Evolutionary conservation across 1,284 basidiomycete species (phyloP), one percentile per base, ranked within the genome.

Genomic region (Ganoderma lingzhi): DNA sequence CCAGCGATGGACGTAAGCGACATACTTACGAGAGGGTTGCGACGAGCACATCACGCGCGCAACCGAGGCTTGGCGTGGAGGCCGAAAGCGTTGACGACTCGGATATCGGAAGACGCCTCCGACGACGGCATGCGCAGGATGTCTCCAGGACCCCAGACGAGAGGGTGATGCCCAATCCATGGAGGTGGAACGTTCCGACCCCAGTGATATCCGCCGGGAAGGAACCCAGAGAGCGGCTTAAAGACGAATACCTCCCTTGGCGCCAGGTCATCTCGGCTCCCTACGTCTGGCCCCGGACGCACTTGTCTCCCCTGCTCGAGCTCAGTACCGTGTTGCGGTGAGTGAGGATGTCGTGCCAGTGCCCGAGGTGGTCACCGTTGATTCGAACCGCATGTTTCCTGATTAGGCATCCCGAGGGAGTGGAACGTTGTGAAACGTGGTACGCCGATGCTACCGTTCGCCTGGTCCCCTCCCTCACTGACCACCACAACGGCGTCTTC

Each of bases 371-470:
- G 60, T 19, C 35, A 30, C 42, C 15, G 44, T 17, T n/a, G 28
- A 51, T 37, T 30, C 48, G 48, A 64, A 64, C 62, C 32, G 66
- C 62, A 62, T 63, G 28, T 65, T 71, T 63, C 67, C 70, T 61
- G 19, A 53, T 68, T 39, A 14, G 70, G 70, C 37, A 32, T 28
- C 64, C 70, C 70, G 64, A 62, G 44, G 48, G 17, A 71, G 67
- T 69, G 70, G 70, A 58, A 64, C 67, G 51, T 64, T 51, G 51
- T 41, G 61, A 64, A 58, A 61, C 35, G 64, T 53, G 68, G 68
- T 66, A 58, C 45, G 48, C 48, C 42, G 37, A 56, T n/a, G 35
- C 48, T 67, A 68, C 70, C 70, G 44, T 8, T 48, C 28, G 56
- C 62, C 56, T 68, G 70, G 70, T 66, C 62, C 70, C 14, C 58